Evolutionary conservation across 1,139 yeast genomes (phyloP), one percentile per base, ranked within the genome.

Genomic region (Diutina rugosa): DNA sequence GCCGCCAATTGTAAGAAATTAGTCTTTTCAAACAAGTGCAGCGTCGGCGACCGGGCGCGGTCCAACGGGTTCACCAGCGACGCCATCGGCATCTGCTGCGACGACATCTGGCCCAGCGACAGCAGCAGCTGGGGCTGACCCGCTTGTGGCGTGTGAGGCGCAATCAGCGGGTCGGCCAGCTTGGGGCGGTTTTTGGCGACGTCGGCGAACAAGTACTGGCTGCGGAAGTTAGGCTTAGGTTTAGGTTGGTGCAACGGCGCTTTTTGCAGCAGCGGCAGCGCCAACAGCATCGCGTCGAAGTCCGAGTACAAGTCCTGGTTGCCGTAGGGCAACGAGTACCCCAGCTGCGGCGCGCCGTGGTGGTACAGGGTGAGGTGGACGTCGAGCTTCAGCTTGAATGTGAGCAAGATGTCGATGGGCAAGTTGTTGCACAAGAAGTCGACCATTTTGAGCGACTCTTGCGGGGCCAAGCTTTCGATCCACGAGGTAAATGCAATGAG

Each of bases 361-460:
- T 44, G 18, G 18, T 58, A 65, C 69, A 56, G 66, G 65, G 67
- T 61, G 61, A 73, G 65, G 59, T 70, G 73, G 55, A 61, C 59
- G 55, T 74, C 78, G 57, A 75, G 65, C 58, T 71, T 72, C 62
- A 70, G 69, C 63, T 72, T 76, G 71, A 64, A 81, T 64, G 73
- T 76, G 68, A 65, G 72, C 67, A 69, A 78, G 60, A 62, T 78
- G 74, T 65, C 84, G 73, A 65, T 73, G 65, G 72, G 80, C 66
- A 69, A 81, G 64, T 62, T 76, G 67, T 59, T 77, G 71, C 70
- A 84, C 65, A 70, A 80, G 62, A 82, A 77, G 61, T 85, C 89
- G 65, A 84, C 74, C 66, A 83, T 79, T 38, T 82, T 72, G 58
- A 79, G 72, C 62, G 77, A 83, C 62, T 85, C 88, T 57, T 77